These are phyloP conservation scores for Pseudogymnoascus sp. DNA, from an alignment of 2,329 filamentous ascomycete species.

Conservation along the genomic window DNA sequence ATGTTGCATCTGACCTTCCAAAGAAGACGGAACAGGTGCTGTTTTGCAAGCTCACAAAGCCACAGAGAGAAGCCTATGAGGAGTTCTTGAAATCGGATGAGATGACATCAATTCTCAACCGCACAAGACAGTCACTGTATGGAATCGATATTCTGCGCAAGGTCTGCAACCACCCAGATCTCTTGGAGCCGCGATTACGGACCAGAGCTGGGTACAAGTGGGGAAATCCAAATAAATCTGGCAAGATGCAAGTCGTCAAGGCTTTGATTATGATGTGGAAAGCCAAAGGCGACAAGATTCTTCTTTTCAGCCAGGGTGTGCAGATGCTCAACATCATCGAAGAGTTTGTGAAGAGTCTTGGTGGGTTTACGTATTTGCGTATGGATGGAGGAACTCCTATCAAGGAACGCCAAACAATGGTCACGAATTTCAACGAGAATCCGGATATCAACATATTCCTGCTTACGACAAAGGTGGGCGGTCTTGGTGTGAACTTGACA, in stretches of 20 bases:
- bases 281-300: conserved; percentile 74
- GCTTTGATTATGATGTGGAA: conserved; percentile 84
- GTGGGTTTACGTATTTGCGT: conserved; percentile 67
- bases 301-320: conserved; percentile 86
- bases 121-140: conserved; percentile 71
- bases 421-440: conserved; percentile 86
- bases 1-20: conserved; percentile 87
- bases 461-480: conserved; percentile 90
- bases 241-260: conserved; percentile 93
- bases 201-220: conserved; percentile 63
- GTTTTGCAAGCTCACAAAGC: conserved; percentile 82
- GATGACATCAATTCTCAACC: conserved; percentile 72
- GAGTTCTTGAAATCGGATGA: conserved; percentile 75
- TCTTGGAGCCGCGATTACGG: conserved; percentile 56
- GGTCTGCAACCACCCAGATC: conserved; percentile 94
- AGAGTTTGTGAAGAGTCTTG: conserved; percentile 62
- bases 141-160: conserved; percentile 90
- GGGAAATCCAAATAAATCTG: conserved; percentile 71
- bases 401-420: conserved; percentile 77
- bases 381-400: conserved; percentile 94
- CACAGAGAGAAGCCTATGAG: conserved; percentile 75
- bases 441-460: conserved; percentile 79
- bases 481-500: conserved; percentile 87
- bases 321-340: conserved; percentile 96
- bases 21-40: conserved; percentile 95